These are phyloP conservation scores for Colletotrichum paranaense DNA, from an alignment of 2,329 filamentous ascomycete genomes.

Conservation along the genomic window DNA sequence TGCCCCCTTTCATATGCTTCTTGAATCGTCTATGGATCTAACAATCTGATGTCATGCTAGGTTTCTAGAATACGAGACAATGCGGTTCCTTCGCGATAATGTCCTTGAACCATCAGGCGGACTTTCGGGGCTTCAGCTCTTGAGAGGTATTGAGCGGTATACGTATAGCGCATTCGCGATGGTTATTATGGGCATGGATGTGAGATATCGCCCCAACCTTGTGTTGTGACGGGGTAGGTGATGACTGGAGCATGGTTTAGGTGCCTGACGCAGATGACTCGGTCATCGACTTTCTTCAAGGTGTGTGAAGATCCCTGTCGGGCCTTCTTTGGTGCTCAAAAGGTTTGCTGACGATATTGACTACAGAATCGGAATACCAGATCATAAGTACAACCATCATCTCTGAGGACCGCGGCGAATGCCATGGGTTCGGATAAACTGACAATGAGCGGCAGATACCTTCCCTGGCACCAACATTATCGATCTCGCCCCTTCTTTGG, in stretches of 20 bases:
- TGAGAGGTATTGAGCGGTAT: not conserved
- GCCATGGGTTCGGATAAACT: not conserved
- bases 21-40: no score
- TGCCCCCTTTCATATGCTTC: no score
- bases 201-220: not conserved
- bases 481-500: not conserved
- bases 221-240: not conserved
- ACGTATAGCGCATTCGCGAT: conserved; percentile 6
- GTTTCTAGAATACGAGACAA: not conserved
- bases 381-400: not conserved
- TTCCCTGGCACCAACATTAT: conserved; percentile 14
- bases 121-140: not conserved
- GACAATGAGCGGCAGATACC: not conserved
- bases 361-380: conserved; percentile 2
- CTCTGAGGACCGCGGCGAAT: no score
- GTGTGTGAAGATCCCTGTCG: not conserved
- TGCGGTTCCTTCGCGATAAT: conserved; percentile 3
- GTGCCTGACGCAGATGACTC: not conserved
- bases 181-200: conserved; percentile 3
- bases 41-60: not conserved
- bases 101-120: rapidly evolving
- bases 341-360: not conserved
- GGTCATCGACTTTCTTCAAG: not conserved
- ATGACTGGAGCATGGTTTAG: not conserved
- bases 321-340: rapidly evolving